A percentile compares a stretch with the other conserved stretches of the same genome.
Conservation (phyloP, 75 land plant species). For the Cupressus sempervirens region DNA sequence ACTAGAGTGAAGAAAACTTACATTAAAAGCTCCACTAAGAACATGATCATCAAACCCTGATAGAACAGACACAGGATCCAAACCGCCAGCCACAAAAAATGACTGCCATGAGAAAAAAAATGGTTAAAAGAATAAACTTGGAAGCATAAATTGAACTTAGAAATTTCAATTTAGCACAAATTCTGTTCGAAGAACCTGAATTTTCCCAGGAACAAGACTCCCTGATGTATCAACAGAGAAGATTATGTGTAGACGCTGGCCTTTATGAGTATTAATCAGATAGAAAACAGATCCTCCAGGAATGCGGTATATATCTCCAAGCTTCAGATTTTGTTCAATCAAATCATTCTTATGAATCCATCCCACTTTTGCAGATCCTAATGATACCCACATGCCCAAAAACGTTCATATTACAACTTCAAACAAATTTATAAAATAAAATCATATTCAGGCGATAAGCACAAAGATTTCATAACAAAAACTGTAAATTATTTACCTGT, state of each 20-base stretch:
- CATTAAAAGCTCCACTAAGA: constrained; percentile 66
- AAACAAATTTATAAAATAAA: not conserved
- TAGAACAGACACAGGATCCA: constrained; percentile 49
- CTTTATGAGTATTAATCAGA: constrained; percentile 40
- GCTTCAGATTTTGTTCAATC: constrained; percentile 37
- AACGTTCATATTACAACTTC: not conserved
- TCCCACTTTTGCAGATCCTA: constrained; percentile 51
- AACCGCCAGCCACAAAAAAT: constrained; percentile 69
- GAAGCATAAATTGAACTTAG: not conserved
- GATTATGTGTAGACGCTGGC: constrained; percentile 43
- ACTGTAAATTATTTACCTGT: constrained; percentile 31
- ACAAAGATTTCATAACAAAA: not conserved
- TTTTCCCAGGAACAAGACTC: constrained; percentile 21
- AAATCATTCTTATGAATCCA: constrained; percentile 38
- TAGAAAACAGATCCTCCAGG: constrained; percentile 67
- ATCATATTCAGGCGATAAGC: not conserved
- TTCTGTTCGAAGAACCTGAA: constrained; percentile 31
- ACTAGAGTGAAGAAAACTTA: constrained; percentile 7
- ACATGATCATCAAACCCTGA: constrained; percentile 43
- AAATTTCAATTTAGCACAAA: not conserved
- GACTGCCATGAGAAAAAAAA: constrained; percentile 31
- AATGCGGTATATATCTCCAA: constrained; percentile 51
- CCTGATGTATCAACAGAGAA: constrained; percentile 52
- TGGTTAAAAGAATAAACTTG: not conserved
- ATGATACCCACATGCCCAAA: not conserved